Evolutionary conservation across 139 green algal species (phyloP).

Genomic region (Astrephomene gubernaculifera): DNA sequence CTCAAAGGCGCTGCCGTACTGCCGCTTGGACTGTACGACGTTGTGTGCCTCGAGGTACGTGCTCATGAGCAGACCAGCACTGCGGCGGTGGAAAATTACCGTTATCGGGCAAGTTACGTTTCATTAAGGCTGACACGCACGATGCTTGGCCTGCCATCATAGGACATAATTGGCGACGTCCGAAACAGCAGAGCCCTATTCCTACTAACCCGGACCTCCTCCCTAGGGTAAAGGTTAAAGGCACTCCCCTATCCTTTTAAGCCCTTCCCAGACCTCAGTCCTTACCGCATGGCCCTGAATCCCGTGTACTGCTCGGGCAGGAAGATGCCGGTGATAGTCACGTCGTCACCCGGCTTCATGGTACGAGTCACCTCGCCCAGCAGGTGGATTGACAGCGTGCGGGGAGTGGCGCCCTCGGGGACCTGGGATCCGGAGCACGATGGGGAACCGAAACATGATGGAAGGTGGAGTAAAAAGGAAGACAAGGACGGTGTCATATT

Average conservation of each 20-base stretch:
- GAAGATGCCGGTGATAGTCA: slow-evolving; percentile 92
- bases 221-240: too few relatives aligned
- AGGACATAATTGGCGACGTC: too few relatives aligned
- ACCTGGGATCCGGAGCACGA: slow-evolving; percentile 70
- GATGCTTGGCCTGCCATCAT: too few relatives aligned
- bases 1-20: slow-evolving; percentile 55
- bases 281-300: slow-evolving; percentile 81
- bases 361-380: slow-evolving; percentile 87
- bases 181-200: too few relatives aligned
- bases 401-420: slow-evolving; percentile 92
- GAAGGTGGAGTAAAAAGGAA: neutral
- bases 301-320: slow-evolving; percentile 91
- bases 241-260: too few relatives aligned
- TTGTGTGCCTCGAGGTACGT: slow-evolving; percentile 92
- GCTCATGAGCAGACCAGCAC: slow-evolving; percentile 84
- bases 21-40: slow-evolving; percentile 84
- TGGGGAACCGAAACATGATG: neutral
- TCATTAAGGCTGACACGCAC: too few relatives aligned
- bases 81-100: slow-evolving; percentile 19
- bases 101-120: too few relatives aligned
- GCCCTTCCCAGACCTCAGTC: too few relatives aligned
- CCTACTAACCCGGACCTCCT: too few relatives aligned
- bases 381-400: slow-evolving; percentile 91
- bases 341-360: slow-evolving; percentile 88
- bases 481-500: neutral